Percentiles rank a stretch among this genome's conserved stretches.
phyloP scores from a whole-genome alignment of 345 rosid genomes.

The Lagerstroemia speciosa region DNA sequence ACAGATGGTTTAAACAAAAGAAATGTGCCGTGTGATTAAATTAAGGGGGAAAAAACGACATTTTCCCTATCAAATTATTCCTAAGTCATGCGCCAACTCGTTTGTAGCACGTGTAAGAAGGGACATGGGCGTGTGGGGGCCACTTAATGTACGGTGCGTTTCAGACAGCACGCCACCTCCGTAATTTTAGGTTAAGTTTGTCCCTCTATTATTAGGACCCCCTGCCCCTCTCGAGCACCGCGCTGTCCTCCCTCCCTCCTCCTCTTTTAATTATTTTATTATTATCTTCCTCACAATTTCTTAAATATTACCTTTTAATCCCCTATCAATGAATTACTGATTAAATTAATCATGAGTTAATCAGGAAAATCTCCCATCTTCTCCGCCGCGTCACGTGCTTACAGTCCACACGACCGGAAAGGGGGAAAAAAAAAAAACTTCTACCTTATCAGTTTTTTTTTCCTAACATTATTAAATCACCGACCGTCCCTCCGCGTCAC shows the following conservation, averaged over 20 bases:
- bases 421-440: too few species aligned
- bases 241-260: constrained; percentile 14
- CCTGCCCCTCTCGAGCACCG: constrained; percentile 36
- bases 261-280: background rate
- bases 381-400: constrained; percentile 18
- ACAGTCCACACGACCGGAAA: background rate
- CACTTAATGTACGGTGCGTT: constrained; percentile 17
- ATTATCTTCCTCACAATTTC: too few species aligned
- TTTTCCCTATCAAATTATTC: too few species aligned
- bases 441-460: too few species aligned
- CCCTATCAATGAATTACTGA: too few species aligned
- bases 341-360: background rate
- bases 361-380: too few species aligned
- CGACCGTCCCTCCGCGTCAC: constrained; percentile 26
- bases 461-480: constrained; percentile 12
- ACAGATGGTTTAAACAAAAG: too few species aligned
- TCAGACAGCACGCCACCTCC: constrained; percentile 47
- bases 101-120: too few species aligned
- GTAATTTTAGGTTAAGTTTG: constrained; percentile 30
- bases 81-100: too few species aligned
- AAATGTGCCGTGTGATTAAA: too few species aligned
- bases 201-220: constrained; percentile 6
- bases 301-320: too few species aligned
- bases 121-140: background rate
- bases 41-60: too few species aligned